A percentile compares a stretch with the other conserved stretches of the same genome.
Conservation (phyloP, 2,329 filamentous ascomycete genomes). For the Phialocephala subalpina region DNA sequence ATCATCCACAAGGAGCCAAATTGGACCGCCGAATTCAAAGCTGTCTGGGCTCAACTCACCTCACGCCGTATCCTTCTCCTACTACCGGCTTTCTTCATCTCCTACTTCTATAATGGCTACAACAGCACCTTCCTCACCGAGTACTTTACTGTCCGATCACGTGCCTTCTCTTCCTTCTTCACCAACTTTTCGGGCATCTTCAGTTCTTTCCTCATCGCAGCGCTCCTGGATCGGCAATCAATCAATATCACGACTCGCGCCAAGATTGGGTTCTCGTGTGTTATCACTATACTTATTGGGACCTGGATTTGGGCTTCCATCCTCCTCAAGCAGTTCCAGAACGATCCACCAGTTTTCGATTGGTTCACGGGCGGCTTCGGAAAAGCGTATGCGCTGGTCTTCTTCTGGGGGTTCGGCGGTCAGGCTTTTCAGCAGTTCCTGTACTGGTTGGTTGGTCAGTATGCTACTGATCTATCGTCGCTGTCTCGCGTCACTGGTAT, state of each 20-base stretch:
- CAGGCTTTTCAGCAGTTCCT: slow-evolving; percentile 29
- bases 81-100: slow-evolving; percentile 48
- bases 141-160: slow-evolving; percentile 49
- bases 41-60: slow-evolving; percentile 15
- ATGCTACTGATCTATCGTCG: slow-evolving; percentile 23
- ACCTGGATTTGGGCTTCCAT: slow-evolving; percentile 29
- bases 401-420: slow-evolving; percentile 28
- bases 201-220: slow-evolving; percentile 28
- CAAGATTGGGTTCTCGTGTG: slow-evolving; percentile 22
- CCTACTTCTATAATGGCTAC: slow-evolving; percentile 51
- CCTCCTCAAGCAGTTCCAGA: slow-evolving; percentile 18
- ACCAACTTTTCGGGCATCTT: slow-evolving; percentile 29
- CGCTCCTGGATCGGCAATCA: slow-evolving; percentile 19
- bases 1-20: slow-evolving; percentile 17
- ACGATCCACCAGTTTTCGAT: slow-evolving; percentile 22
- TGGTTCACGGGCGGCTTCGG: slow-evolving; percentile 28
- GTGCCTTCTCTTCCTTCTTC: slow-evolving; percentile 36
- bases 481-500: slow-evolving; percentile 21
- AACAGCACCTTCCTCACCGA: slow-evolving; percentile 51
- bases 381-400: slow-evolving; percentile 25
- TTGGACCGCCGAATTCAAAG: slow-evolving; percentile 22
- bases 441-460: slow-evolving; percentile 29
- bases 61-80: slow-evolving; percentile 45
- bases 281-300: slow-evolving; percentile 25
- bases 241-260: slow-evolving; percentile 24